phyloP scores from a whole-genome alignment of 805 yeast species.

The Metschnikowia gruessii region DNA sequence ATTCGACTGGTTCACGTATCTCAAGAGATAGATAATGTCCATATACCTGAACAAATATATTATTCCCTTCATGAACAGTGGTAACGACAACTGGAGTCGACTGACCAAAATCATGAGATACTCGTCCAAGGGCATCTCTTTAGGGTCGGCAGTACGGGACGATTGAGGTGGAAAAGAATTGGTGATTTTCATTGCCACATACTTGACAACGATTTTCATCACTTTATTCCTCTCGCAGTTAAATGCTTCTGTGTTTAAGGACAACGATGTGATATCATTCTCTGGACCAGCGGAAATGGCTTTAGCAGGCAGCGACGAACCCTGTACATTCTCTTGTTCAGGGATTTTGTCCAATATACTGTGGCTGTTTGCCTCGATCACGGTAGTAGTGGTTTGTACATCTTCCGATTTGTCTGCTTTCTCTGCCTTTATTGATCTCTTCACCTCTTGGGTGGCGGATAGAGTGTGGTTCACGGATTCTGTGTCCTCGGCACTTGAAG shows the following conservation, averaged over 20 bases:
- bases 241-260: conserved; percentile 22
- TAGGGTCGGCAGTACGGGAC: conserved; percentile 21
- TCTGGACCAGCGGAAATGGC: conserved; percentile 1
- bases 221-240: conserved; percentile 34
- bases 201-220: conserved; percentile 43
- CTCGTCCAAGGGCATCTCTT: conserved; percentile 39
- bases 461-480: background rate
- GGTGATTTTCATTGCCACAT: conserved; percentile 41
- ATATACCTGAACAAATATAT: conserved; percentile 45
- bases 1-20: conserved; percentile 45
- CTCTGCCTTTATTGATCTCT: conserved; percentile 21
- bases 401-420: conserved; percentile 1
- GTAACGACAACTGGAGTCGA: conserved; percentile 35
- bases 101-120: conserved; percentile 38
- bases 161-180: conserved; percentile 44
- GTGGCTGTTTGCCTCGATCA: background rate
- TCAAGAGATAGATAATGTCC: conserved; percentile 44
- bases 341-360: background rate
- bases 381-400: background rate
- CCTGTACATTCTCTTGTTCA: background rate
- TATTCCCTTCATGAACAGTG: conserved; percentile 39
- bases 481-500: background rate
- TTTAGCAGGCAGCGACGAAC: background rate
- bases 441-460: conserved; percentile 23
- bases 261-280: background rate